Base-by-base conservation (phyloP, 1,284 basidiomycete species). In the Boletellus deceptivus region DNA sequence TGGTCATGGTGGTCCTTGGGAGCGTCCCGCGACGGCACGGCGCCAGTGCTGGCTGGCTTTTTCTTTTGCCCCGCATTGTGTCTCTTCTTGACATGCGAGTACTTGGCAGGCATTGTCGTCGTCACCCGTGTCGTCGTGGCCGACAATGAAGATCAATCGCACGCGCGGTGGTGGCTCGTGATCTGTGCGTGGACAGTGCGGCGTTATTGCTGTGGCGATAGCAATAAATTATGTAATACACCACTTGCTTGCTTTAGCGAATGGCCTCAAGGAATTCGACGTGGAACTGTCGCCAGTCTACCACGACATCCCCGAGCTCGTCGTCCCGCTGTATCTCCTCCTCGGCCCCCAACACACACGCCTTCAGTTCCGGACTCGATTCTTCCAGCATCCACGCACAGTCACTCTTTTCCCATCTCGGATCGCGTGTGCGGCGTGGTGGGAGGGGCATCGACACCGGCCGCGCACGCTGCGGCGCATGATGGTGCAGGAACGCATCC, bases 31-130 rank as follows among this genome's bases (percentile, higher is more conserved):
- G 48, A 47, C 25, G 48, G 39, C 7, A 43, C 39, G 9, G 52
- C 59, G 33, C 14, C 34, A 61, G 53, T 61, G 62, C 42, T 62
- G 43, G 48, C 65, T 10, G 70, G 59, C 53, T 76, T 75, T 60
- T 76, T 79, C 59, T 75, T 70, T 6, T 72, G 59, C 6, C 65
- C 55, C 6, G 71, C 70, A 0, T 73, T 70, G 8, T 77, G 69
- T 37, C 80, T 69, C 62, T 83, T 84, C 73, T 83, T 84, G n/a
- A 82, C 78, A 65, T 85, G 83, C 17, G 83, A 84, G 67, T 85
- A 84, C 59, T 85, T 85, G 29, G 82, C 76, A 14, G 83, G 80
- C 83, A 85, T 85, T 1, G 46, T 46, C 14, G 50, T 85, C 3
- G 46, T 46, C 11, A 43, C 22, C 22, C 22, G 3, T 1, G 22